Conservation (phyloP, 2,329 filamentous ascomycete species). For the Pseudofabraea citricarpa region DNA sequence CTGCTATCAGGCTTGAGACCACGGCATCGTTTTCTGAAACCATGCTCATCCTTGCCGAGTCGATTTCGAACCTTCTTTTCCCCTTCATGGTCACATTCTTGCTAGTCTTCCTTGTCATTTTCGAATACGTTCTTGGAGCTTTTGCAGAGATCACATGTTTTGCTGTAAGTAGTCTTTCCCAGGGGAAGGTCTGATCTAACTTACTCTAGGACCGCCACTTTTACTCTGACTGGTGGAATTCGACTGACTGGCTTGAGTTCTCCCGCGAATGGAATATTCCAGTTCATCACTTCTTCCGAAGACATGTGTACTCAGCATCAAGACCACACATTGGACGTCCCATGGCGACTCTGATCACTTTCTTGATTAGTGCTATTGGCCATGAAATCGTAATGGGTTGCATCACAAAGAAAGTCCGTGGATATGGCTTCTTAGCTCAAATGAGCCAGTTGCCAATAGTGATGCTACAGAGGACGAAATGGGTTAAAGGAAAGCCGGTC, state of each 20-base stretch:
- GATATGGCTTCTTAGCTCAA: constrained; percentile 90
- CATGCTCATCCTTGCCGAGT: constrained; percentile 78
- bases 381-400: constrained; percentile 97
- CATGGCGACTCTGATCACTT: constrained; percentile 83
- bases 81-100: constrained; percentile 97
- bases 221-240: constrained; percentile 76
- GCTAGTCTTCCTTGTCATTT: constrained; percentile 95
- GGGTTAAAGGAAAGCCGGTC: constrained; percentile 68
- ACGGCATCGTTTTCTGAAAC: constrained; percentile 51
- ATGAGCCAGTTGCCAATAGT: constrained; percentile 97
- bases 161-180: constrained; percentile 8
- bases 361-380: constrained; percentile 81
- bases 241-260: constrained; percentile 91
- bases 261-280: constrained; percentile 97
- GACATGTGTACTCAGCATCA: constrained; percentile 88
- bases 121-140: constrained; percentile 91
- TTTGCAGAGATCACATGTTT: constrained; percentile 83
- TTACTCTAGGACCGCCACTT: constrained; percentile 69
- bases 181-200: not conserved
- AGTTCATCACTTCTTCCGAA: constrained; percentile 89
- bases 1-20: constrained; percentile 47
- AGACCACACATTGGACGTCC: constrained; percentile 70
- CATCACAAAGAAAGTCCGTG: constrained; percentile 93
- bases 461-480: constrained; percentile 77
- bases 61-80: constrained; percentile 86